A percentile compares a stretch with the other conserved stretches of the same genome.
These are phyloP conservation scores for Hypseocharis bilobata DNA, from an alignment of 441 rosid species.

Conservation along the genomic window DNA sequence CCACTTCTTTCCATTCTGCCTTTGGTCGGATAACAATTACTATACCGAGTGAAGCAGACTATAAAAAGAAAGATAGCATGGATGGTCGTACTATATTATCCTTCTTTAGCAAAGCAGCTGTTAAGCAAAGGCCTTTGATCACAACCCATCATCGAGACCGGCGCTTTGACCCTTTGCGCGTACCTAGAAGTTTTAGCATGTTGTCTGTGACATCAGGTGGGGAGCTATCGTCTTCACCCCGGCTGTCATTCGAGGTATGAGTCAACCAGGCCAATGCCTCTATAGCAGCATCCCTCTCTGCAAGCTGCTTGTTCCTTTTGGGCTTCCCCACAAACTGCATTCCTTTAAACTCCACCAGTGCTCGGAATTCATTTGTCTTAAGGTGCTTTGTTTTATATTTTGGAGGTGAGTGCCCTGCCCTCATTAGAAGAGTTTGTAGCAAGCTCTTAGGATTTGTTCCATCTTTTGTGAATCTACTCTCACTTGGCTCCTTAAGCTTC, in stretches of 20 bases:
- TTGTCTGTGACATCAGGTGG: constrained; percentile 77
- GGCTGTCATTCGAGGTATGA: constrained; percentile 50
- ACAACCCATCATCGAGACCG: constrained; percentile 19
- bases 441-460: constrained; percentile 92
- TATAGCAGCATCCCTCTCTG: constrained; percentile 91
- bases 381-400: constrained; percentile 92
- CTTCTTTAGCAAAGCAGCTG: no score
- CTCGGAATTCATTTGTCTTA: constrained; percentile 82
- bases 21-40: no score
- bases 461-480: constrained; percentile 58
- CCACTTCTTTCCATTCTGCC: no score
- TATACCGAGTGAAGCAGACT: no score
- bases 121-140: neutral
- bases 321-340: constrained; percentile 98
- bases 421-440: constrained; percentile 83
- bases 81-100: no score
- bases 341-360: constrained; percentile 93
- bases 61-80: no score
- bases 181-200: constrained; percentile 89
- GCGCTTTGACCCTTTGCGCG: constrained; percentile 54
- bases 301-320: constrained; percentile 77
- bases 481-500: constrained; percentile 44
- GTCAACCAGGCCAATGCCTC: constrained; percentile 97
- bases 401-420: constrained; percentile 97
- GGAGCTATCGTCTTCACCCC: constrained; percentile 35